Evolutionary conservation across 2,329 filamentous ascomycete species (phyloP).

Genomic region (Fusarium sp.): DNA sequence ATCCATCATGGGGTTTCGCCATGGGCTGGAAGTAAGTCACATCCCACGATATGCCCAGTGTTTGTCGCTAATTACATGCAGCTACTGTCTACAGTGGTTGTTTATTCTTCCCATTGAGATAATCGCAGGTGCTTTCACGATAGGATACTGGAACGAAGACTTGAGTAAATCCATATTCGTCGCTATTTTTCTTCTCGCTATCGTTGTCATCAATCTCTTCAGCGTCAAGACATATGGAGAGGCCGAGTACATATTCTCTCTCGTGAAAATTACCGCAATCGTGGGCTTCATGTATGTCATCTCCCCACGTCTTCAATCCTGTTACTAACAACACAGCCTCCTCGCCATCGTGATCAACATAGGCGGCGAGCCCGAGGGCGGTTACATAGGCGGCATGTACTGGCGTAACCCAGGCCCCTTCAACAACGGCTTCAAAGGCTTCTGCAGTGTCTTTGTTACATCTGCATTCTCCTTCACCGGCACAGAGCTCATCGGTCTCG

Average conservation of each 20-base stretch:
- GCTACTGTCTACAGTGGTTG: constrained; percentile 90
- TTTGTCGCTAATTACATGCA: constrained; percentile 49
- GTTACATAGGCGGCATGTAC: constrained; percentile 83
- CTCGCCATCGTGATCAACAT: constrained; percentile 88
- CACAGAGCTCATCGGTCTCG: constrained; percentile 81
- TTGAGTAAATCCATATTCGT: constrained; percentile 82
- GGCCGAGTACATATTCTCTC: constrained; percentile 87
- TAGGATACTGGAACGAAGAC: constrained; percentile 79
- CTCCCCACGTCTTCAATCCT: constrained; percentile 42
- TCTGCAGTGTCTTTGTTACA: constrained; percentile 81
- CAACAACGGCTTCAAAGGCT: constrained; percentile 83
- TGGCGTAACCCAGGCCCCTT: constrained; percentile 86
- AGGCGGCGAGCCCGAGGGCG: constrained; percentile 77
- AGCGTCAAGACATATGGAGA: constrained; percentile 91
- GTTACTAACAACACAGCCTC: constrained; percentile 64
- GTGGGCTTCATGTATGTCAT: constrained; percentile 83
- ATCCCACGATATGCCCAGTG: accelerated
- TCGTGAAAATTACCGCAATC: constrained; percentile 87
- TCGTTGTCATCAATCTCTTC: constrained; percentile 86
- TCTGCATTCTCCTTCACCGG: constrained; percentile 82
- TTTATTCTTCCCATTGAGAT: constrained; percentile 86
- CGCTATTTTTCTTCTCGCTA: constrained; percentile 80
- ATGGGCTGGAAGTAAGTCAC: constrained; percentile 89
- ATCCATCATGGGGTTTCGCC: constrained; percentile 93
- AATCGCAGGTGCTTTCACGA: constrained; percentile 85